Conservation (phyloP, 1,284 basidiomycete species). For the Pterulicium gracile region DNA sequence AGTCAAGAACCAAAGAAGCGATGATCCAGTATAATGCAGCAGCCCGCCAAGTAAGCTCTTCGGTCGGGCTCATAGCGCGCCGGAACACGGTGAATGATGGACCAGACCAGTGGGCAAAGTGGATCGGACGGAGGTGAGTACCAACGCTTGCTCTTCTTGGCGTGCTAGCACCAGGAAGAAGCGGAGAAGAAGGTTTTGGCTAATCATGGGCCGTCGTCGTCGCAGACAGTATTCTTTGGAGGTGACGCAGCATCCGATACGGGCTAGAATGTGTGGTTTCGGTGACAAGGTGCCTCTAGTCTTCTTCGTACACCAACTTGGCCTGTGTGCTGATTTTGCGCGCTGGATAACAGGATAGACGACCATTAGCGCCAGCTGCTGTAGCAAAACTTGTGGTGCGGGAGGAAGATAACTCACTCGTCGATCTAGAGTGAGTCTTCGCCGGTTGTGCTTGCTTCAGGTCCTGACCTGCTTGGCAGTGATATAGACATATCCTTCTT, state of each 20-base stretch:
- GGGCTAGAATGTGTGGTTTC: constrained; percentile 90
- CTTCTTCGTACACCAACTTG: constrained; percentile 5
- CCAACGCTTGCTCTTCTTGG: constrained; percentile 10
- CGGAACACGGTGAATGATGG: constrained; percentile 17
- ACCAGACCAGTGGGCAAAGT: constrained; percentile 45
- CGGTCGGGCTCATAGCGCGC: not conserved
- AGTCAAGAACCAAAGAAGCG: not conserved
- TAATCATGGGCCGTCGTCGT: too few relatives aligned
- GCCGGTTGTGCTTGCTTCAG: constrained; percentile 12
- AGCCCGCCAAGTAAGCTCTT: not conserved
- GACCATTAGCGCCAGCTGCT: constrained; percentile 82
- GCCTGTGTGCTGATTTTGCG: constrained; percentile 11
- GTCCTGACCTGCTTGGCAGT: constrained; percentile 27
- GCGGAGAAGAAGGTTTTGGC: too few relatives aligned
- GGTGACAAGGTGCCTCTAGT: constrained; percentile 70
- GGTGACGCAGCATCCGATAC: constrained; percentile 76
- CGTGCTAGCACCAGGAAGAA: constrained; percentile 9
- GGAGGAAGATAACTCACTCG: constrained; percentile 52
- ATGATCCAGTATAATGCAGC: not conserved
- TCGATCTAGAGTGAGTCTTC: constrained; percentile 68
- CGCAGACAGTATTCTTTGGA: constrained; percentile 73
- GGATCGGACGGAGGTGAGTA: constrained; percentile 48
- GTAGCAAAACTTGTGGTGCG: constrained; percentile 73
- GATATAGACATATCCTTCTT: constrained; percentile 81
- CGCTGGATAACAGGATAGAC: constrained; percentile 55